Base-by-base conservation (phyloP, 441 rosid genomes). In the Croton laevigatus region DNA sequence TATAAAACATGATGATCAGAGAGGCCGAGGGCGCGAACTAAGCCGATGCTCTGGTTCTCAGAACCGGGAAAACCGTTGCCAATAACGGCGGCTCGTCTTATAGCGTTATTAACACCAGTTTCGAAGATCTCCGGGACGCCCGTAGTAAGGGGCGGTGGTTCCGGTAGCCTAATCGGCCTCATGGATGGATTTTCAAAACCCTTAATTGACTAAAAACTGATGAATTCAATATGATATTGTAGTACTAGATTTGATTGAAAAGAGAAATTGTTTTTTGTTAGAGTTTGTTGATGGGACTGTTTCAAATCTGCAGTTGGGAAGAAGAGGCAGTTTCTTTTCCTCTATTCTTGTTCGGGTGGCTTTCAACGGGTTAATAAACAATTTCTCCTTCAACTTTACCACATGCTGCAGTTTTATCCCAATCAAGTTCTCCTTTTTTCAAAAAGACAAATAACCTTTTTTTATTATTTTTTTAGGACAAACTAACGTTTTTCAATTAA, bases 91-190 rank as follows among this genome's bases (percentile, higher is more conserved):
- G 97, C 97, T 69, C 97, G 96, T 52, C 98, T 80, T 65, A 93
- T 79, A 42, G 87, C 84, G 81, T 78, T 81, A 75, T 87, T 82
- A 3, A 87, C 75, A 12, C 94, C 97, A 73, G 81, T 90, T 44
- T 89, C 88, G 80, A 91, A 93, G 81, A 93, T 93, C 82, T 93
- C 97, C 63, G 96, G 97, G 58, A 89, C 86, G 63, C 96, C 97
- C 69, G 78, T 66, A 19, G 86, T 79, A 53, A 83, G 74, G 69
- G 79, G 77, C 6, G 94, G 94, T 45, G 97, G 97, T 74, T 91
- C 93, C 65, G 97, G 97, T 42, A 93, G 90, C 70, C 90, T 74
- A 62, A 90, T 90, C 42, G 94, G 93, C 87, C 85, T 90, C 96
- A 92, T 92, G 69, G 32, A 57, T 36, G 49, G 40, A 67, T 11